Evolutionary conservation across 2,329 filamentous ascomycete species (phyloP).

Genomic region (Exophiala bonariae): DNA sequence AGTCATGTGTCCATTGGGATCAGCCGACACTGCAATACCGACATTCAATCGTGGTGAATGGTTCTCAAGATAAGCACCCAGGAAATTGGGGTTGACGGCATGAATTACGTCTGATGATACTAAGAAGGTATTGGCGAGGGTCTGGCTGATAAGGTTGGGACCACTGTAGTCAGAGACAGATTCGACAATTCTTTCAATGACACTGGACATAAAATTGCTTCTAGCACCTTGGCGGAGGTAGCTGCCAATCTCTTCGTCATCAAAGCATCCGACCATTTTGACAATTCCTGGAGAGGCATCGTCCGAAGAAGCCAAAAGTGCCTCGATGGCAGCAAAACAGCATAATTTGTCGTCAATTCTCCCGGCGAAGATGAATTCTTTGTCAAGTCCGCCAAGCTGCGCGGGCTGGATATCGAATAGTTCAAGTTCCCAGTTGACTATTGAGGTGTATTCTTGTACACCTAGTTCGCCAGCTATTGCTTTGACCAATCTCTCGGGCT

Average conservation of each 20-base stretch:
- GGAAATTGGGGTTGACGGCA: constrained; percentile 92
- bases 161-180: constrained; percentile 43
- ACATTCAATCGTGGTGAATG: constrained; percentile 88
- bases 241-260: constrained; percentile 95
- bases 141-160: constrained; percentile 68
- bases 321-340: constrained; percentile 86
- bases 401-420: constrained; percentile 89
- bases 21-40: constrained; percentile 75
- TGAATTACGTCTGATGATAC: constrained; percentile 92
- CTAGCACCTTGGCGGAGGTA: constrained; percentile 84
- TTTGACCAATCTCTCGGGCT: constrained; percentile 81
- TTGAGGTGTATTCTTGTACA: constrained; percentile 69
- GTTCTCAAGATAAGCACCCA: constrained; percentile 75
- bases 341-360: constrained; percentile 98
- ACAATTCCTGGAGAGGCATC: constrained; percentile 60
- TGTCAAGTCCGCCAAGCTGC: constrained; percentile 77
- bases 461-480: constrained; percentile 78
- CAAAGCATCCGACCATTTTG: constrained; percentile 91
- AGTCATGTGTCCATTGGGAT: constrained; percentile 94
- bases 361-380: constrained; percentile 91
- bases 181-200: constrained; percentile 77
- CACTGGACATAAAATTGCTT: constrained; percentile 81
- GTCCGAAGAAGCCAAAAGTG: constrained; percentile 68
- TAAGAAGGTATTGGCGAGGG: constrained; percentile 88
- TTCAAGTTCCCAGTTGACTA: constrained; percentile 96